A percentile compares a stretch with the other conserved stretches of the same genome.
Conservation (phyloP, 2,329 filamentous ascomycete species). For the Colletotrichum tropicicola region DNA sequence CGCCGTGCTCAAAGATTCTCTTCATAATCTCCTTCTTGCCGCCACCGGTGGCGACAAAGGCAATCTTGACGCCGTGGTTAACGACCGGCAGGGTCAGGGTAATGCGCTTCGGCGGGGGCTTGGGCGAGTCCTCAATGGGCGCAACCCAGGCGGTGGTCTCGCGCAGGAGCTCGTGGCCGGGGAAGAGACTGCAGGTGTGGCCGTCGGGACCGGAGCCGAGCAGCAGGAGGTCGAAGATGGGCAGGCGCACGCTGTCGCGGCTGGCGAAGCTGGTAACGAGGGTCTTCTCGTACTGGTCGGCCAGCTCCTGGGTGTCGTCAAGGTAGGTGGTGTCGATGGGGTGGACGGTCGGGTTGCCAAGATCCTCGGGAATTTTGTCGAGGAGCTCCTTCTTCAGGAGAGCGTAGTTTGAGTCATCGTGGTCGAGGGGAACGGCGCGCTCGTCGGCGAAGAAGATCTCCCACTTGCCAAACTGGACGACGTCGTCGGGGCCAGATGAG, state of each 20-base stretch:
- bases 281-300: conserved; percentile 90
- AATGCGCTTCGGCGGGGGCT: conserved; percentile 90
- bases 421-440: conserved; percentile 89
- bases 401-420: conserved; percentile 93
- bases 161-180: conserved; percentile 84
- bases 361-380: conserved; percentile 80
- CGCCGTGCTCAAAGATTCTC: conserved; percentile 88
- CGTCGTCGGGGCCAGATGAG: conserved; percentile 63
- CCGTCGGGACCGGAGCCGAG: conserved; percentile 95
- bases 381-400: conserved; percentile 88
- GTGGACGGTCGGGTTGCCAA: conserved; percentile 77
- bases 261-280: conserved; percentile 88
- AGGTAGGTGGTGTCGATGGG: conserved; percentile 74
- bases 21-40: conserved; percentile 94
- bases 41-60: conserved; percentile 88
- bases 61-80: conserved; percentile 84
- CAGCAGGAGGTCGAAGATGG: conserved; percentile 93
- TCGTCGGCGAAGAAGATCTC: conserved; percentile 99
- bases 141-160: conserved; percentile 93
- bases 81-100: conserved; percentile 93
- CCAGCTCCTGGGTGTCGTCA: conserved; percentile 88
- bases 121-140: conserved; percentile 91
- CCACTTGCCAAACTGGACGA: conserved; percentile 85
- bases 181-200: conserved; percentile 97
- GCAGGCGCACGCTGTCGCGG: conserved; percentile 92